Evolutionary conservation across 345 rosid genomes (phyloP), one percentile per base, ranked within the genome.

Genomic region (Populus ilicifolia): DNA sequence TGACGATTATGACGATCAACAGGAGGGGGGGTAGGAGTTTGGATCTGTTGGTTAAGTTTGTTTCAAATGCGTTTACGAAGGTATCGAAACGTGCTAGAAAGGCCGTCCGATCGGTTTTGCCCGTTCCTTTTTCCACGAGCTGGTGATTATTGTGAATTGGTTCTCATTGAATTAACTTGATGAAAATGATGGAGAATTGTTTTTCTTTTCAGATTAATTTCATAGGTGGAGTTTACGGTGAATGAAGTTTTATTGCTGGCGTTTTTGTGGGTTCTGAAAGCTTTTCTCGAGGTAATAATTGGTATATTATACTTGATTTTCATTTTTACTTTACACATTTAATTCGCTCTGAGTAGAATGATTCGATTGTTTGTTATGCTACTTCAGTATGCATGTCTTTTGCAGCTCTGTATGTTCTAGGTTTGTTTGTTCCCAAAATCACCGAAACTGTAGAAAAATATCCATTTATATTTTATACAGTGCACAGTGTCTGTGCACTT

Each of bases 181-280:
- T 16, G 46, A 27, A 20, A 9, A 13, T 39, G 33, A 6, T 33
- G 38, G 36, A 5, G 36, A 33, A 33, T 33, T 21, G 9, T 33
- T 5, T 5, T 16, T 59, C 21, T 54, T 59, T 38, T n/a, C 2
- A 17, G 71, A 36, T 68, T 27, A 11, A 30, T 30, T 38, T 38
- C 4, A 2, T 78, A 95, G 99, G 99, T 92, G 77, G 87, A 89
- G 2, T 95, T 95, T 82, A 89, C 98, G 2, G 99, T 95, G 44
- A 89, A 91, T 71, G 99, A 97, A 38, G 93, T 91, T 63, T 84
- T 94, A 30, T 72, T 91, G 71, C 91, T 91, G 82, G 89, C 97
- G 8, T 91, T 95, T 81, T 77, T 95, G 85, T 91, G 98, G 98
- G 79, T 94, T 73, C 78, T 90, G 85, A 94, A 90, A 84, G 98